A percentile compares a stretch with the other conserved stretches of the same genome.
Evolutionary conservation across 2,329 filamentous ascomycete species (phyloP).

Genomic region (Microsporum canis): DNA sequence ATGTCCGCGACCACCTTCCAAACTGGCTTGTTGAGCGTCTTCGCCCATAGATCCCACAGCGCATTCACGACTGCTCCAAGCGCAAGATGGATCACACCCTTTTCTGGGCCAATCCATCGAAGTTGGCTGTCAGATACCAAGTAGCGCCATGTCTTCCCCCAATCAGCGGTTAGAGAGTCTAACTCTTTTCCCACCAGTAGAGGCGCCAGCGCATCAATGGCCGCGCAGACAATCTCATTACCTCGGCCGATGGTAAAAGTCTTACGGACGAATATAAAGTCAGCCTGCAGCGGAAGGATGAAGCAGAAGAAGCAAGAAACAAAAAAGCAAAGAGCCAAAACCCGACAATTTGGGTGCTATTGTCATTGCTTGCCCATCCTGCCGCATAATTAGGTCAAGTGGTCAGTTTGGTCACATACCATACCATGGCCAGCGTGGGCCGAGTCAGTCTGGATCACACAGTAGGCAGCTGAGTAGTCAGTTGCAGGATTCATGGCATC

Average conservation of each 20-base stretch:
- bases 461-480: constrained; percentile 91
- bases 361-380: background rate
- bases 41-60: constrained; percentile 93
- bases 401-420: constrained; percentile 19
- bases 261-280: constrained; percentile 16
- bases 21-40: constrained; percentile 71
- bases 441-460: constrained; percentile 73
- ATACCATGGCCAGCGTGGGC: constrained; percentile 32
- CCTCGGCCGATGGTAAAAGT: constrained; percentile 51
- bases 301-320: background rate
- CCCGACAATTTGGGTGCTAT: background rate
- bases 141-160: constrained; percentile 81
- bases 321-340: background rate
- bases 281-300: background rate
- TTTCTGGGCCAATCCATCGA: constrained; percentile 88
- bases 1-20: constrained; percentile 87
- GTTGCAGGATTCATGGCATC: constrained; percentile 94
- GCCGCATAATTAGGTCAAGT: background rate
- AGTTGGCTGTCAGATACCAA: constrained; percentile 85
- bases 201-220: constrained; percentile 66
- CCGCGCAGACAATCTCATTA: constrained; percentile 83
- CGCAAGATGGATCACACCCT: constrained; percentile 86
- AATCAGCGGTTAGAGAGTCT: constrained; percentile 63
- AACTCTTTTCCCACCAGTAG: constrained; percentile 66
- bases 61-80: constrained; percentile 83